Conservation (phyloP, 805 yeast genomes). For the Kuraishia borneana region DNA sequence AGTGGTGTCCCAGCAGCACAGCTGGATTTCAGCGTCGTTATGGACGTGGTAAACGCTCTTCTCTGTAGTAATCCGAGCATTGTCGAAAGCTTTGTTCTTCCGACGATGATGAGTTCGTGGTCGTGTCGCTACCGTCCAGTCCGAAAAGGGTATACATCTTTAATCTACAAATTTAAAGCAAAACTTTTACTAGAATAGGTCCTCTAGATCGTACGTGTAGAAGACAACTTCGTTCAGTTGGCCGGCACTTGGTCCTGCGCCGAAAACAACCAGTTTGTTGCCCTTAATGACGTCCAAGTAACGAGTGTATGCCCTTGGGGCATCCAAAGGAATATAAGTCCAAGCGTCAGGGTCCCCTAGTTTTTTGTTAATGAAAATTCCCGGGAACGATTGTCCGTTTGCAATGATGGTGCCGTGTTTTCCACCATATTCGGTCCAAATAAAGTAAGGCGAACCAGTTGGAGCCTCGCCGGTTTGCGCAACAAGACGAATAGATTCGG, state of each 20-base stretch:
- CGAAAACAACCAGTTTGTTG: not conserved
- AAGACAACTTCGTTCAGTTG: not conserved
- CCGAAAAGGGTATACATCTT: too few relatives aligned
- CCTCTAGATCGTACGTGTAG: not conserved
- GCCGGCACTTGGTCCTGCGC: not conserved
- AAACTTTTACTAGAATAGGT: too few relatives aligned
- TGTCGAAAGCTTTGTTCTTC: too few relatives aligned
- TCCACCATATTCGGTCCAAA: not conserved
- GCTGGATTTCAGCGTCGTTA: not conserved
- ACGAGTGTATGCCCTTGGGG: constrained; percentile 1
- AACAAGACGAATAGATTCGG: not conserved
- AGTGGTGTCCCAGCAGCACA: constrained; percentile 65
- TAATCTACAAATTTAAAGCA: too few relatives aligned
- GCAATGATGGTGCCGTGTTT: not conserved
- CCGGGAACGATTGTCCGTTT: not conserved
- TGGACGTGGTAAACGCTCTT: not conserved
- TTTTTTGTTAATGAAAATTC: not conserved
- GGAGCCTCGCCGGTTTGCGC: not conserved
- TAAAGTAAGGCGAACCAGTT: not conserved
- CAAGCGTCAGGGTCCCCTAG: constrained; percentile 1
- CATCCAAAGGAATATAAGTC: not conserved
- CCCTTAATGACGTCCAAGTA: not conserved
- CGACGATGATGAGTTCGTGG: too few relatives aligned
- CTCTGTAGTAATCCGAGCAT: too few relatives aligned
- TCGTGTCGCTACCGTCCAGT: too few relatives aligned